Base-by-base conservation (phyloP, 257 asterid genomes). In the Scutellaria barbata region DNA sequence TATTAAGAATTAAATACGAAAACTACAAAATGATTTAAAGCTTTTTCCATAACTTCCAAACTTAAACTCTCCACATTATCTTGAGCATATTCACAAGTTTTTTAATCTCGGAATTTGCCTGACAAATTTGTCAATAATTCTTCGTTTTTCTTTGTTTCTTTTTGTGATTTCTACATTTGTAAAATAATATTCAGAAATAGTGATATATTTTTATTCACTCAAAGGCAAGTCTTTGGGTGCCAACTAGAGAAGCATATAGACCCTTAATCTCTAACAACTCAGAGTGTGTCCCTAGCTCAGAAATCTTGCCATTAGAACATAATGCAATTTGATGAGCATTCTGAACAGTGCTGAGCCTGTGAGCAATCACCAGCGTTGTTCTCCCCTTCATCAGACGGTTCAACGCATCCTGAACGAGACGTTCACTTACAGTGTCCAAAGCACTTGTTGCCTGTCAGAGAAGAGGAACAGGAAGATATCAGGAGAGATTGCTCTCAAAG, bases 351-450 rank as follows among this genome's bases (percentile, higher is more conserved):
- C 98, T 94, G 71, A 94, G 82, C 69, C 99, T 86, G 87, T 94
- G 99, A 73, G 98, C 99, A 66, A 94, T 94, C 69, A 94, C 98
- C 79, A 94, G 63, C 6, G 99, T 94, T 33, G 99, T 94, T 80
- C 96, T 84, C 67, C 96, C 99, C 88, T 86, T 91, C 99, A 91
- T 91, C 30, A 94, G 83, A 33, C 87, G 96, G 78, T 79, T 87
- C 83, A 94, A 71, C 14, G 98, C 99, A 41, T 86, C 93, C 84
- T 94, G 99, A 50, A 94, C 99, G 45, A 91, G 80, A 47, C 96
- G 91, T 83, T 94, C 99, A 39, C 98, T 94, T 63, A 88, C 84
- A 0, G 96, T 88, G 74, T 94, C 99, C 80, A 94, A 77, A 25
- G 99, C 98, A 74, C 99, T 91, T 1, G 99, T 94, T 20, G 99